Evolutionary conservation across 345 rosid species (phyloP).

Genomic region (Salix dunnii): DNA sequence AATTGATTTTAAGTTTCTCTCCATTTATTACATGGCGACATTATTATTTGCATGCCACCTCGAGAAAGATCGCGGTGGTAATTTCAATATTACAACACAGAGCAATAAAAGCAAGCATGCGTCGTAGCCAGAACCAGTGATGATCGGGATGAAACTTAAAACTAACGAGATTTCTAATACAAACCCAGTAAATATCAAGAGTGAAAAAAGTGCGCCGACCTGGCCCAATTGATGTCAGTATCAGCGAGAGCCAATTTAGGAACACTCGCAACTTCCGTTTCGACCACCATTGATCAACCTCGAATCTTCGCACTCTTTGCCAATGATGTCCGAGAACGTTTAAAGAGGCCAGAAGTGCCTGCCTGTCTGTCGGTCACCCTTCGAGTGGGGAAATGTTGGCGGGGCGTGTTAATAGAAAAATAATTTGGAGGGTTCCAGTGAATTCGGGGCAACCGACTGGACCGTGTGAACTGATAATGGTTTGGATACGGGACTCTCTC

Average conservation of each 20-base stretch:
- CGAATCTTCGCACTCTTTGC: neutral
- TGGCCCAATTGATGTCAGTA: constrained; percentile 60
- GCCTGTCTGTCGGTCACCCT: neutral
- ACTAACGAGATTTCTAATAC: neutral
- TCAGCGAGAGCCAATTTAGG: constrained; percentile 45
- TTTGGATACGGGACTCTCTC: no score
- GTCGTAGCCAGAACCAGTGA: no score
- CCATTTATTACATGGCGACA: neutral
- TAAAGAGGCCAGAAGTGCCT: neutral
- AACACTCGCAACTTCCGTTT: constrained; percentile 31
- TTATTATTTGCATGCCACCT: neutral
- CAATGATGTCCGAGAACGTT: neutral
- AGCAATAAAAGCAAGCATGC: neutral
- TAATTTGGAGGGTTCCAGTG: constrained; percentile 21
- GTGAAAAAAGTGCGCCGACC: constrained; percentile 12
- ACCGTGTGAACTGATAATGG: no score
- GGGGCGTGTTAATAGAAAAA: constrained; percentile 1
- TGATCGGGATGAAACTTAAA: neutral
- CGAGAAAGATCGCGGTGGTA: neutral
- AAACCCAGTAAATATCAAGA: neutral
- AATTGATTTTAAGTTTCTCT: neutral
- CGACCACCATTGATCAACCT: constrained; percentile 27
- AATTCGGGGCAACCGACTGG: neutral
- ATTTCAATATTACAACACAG: neutral
- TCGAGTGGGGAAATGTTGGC: neutral